Percentiles rank a stretch among this genome's conserved stretches.
Evolutionary conservation across 257 asterid species (phyloP).

Genomic region (Solanum boliviense): DNA sequence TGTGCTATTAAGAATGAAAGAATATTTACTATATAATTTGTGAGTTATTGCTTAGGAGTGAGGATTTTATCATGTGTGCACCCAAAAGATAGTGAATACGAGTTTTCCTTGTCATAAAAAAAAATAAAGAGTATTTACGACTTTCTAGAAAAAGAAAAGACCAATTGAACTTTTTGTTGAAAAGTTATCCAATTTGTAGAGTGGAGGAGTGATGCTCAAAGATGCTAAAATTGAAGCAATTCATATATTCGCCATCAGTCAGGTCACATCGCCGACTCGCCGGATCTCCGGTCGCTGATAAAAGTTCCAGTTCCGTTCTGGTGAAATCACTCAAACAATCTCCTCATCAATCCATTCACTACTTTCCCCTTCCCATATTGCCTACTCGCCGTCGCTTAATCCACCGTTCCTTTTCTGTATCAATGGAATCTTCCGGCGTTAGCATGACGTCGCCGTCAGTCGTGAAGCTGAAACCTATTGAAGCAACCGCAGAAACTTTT

Average conservation of each 20-base stretch:
- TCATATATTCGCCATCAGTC: not conserved
- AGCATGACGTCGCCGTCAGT: slow-evolving; percentile 16
- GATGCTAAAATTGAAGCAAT: not conserved
- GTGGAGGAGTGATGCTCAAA: not conserved
- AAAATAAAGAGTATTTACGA: too few species aligned
- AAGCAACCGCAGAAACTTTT: slow-evolving; percentile 75
- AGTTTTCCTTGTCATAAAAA: too few species aligned
- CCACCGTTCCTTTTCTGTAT: not conserved
- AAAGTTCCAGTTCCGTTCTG: not conserved
- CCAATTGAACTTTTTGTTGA: too few species aligned
- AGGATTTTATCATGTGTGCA: too few species aligned
- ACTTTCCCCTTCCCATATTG: not conserved
- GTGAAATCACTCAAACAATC: not conserved
- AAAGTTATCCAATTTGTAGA: not conserved
- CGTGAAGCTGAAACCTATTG: slow-evolving; percentile 46
- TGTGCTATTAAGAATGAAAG: too few species aligned
- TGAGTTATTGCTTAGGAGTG: not conserved
- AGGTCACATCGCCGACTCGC: not conserved
- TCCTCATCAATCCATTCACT: not conserved
- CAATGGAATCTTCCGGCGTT: slow-evolving; percentile 11
- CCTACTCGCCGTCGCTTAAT: not conserved
- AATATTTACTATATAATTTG: too few species aligned
- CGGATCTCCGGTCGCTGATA: not conserved
- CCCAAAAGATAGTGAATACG: too few species aligned
- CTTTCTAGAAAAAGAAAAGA: too few species aligned